phyloP scores from a whole-genome alignment of 1,284 basidiomycete species.

The Apiotrichum mycotoxinovorans region DNA sequence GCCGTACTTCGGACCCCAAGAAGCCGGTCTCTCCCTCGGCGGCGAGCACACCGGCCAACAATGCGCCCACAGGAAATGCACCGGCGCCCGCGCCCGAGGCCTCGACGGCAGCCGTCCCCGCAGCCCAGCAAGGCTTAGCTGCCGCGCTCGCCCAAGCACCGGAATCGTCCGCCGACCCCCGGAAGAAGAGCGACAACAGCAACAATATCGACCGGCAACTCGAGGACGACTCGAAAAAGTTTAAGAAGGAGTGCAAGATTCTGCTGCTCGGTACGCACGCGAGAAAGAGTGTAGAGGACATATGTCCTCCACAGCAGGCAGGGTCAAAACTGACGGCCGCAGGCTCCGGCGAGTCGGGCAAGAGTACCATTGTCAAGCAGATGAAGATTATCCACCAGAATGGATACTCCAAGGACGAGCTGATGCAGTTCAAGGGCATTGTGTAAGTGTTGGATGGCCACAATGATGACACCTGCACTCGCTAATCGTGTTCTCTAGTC shows the following conservation, averaged over 20 bases:
- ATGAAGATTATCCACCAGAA: slow-evolving; percentile 99
- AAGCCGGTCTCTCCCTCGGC: slow-evolving; percentile 5
- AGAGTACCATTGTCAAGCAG: slow-evolving; percentile 95
- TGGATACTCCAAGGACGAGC: slow-evolving; percentile 79
- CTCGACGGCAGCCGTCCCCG: slow-evolving; percentile 23
- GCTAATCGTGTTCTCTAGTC: slow-evolving; percentile 39
- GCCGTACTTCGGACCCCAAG: slow-evolving; percentile 16
- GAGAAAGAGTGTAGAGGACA: no score
- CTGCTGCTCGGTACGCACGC: slow-evolving; percentile 72
- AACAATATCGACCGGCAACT: slow-evolving; percentile 56
- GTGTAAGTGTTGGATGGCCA: slow-evolving; percentile 56
- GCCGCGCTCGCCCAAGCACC: slow-evolving; percentile 36
- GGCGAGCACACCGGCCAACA: slow-evolving; percentile 13
- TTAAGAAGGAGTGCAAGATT: slow-evolving; percentile 92
- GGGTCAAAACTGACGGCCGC: slow-evolving; percentile 11
- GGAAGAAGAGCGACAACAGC: slow-evolving; percentile 60
- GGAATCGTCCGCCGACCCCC: slow-evolving; percentile 12
- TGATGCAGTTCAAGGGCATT: slow-evolving; percentile 71
- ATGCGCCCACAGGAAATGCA: slow-evolving; percentile 1
- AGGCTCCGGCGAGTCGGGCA: slow-evolving; percentile 84
- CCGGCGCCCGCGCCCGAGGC: slow-evolving; percentile 22
- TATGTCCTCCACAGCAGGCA: no score
- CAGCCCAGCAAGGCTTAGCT: slow-evolving; percentile 32
- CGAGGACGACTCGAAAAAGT: slow-evolving; percentile 58
- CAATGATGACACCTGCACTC: no score